These are phyloP conservation scores for Hsuehochloa calcarea DNA, from an alignment of 176 grass and related monocot species.

Conservation along the genomic window DNA sequence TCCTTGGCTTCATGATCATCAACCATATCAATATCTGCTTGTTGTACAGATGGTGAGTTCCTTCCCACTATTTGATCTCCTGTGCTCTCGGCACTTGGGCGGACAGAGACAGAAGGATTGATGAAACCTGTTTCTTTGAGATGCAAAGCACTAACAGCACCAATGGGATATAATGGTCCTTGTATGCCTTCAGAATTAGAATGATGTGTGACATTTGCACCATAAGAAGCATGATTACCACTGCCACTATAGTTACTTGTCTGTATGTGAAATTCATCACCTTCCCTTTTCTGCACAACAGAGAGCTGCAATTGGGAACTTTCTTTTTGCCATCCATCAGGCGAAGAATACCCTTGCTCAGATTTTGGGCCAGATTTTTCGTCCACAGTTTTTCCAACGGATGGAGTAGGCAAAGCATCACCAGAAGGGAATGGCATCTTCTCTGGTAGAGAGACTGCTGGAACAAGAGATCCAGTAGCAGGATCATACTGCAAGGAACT, in stretches of 20 bases:
- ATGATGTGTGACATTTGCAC: not conserved
- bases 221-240: slow-evolving; percentile 1
- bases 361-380: slow-evolving; percentile 42
- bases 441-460: slow-evolving; percentile 47
- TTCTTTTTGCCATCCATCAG: slow-evolving; percentile 36
- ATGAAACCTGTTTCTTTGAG: not conserved
- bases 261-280: slow-evolving; percentile 22
- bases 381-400: slow-evolving; percentile 25
- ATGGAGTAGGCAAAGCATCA: slow-evolving; percentile 35
- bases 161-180: not conserved
- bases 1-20: slow-evolving; percentile 34
- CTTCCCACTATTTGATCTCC: slow-evolving; percentile 12
- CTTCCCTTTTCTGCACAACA: slow-evolving; percentile 25
- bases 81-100: not conserved
- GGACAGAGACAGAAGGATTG: not conserved
- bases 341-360: slow-evolving; percentile 37
- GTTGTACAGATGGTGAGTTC: slow-evolving; percentile 19
- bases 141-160: not conserved
- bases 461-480: slow-evolving; percentile 67
- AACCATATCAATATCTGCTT: slow-evolving; percentile 42
- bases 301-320: slow-evolving; percentile 14
- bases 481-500: slow-evolving; percentile 83
- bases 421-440: slow-evolving; percentile 20
- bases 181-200: slow-evolving; percentile 18
- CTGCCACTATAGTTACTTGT: slow-evolving; percentile 9